Evolutionary conservation across 2,329 filamentous ascomycete genomes (phyloP), one percentile per base, ranked within the genome.

Genomic region (Cladosporium sp.): DNA sequence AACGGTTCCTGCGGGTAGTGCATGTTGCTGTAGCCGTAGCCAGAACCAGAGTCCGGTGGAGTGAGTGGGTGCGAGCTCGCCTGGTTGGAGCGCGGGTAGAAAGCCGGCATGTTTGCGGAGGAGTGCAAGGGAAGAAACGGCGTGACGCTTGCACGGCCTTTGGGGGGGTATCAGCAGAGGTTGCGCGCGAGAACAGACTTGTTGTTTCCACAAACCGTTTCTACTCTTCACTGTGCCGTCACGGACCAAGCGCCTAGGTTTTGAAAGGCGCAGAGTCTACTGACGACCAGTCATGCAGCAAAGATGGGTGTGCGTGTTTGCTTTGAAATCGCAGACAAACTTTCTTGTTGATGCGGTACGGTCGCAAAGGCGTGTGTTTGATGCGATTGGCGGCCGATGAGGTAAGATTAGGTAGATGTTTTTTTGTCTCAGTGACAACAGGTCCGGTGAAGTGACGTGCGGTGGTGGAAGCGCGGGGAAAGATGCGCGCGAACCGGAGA

Each of bases 101-200:
- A 76, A 61, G 73, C 72, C 58, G 75, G 74, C 75, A 78, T 78
- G 65, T 60, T 70, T 64, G 63, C 60, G 58, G 56, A 57, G 64
- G 59, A 60, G 59, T 58, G 52, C 58, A 66, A 67, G 64, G 61
- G 63, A 70, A 69, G 69, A 72, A 73, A 73, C 69, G 70, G 67
- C 60, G 60, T 56, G 61, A 20, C 32, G 50, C 57, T 43, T 56
- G 52, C 43, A 44, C 49, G 50, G 47, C 34, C 34, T 37, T 36
- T 9, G 9, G 22, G 29, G 17, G 3, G n/a, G 9, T 12, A 41
- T 43, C 15, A 48, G 45, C 38, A 32, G 37, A 22, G 50, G 51
- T 45, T 30, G 37, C 43, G 18, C 29, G 18, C 18, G 32, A 41
- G 27, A 30, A 22, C 13, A 24, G 24, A 47, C 30, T 36, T 19